phyloP scores from a whole-genome alignment of 169 alveolate species.

The Cryptosporidium sp. region DNA sequence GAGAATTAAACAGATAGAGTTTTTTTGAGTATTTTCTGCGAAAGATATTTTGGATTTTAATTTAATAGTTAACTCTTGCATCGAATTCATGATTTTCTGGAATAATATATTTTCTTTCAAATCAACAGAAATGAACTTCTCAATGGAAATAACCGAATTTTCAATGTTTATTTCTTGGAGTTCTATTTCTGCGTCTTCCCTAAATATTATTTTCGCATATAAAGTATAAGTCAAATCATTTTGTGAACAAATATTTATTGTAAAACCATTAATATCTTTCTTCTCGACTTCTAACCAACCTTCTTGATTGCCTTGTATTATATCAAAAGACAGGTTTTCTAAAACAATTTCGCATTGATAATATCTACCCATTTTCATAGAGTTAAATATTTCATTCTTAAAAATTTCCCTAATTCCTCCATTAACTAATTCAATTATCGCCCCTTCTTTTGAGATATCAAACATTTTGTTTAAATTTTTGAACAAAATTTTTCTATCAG shows the following conservation, averaged over 20 bases:
- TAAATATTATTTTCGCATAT: constrained; percentile 1
- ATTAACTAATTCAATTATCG: constrained; percentile 27
- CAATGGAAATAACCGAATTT: not conserved
- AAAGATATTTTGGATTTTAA: constrained; percentile 14
- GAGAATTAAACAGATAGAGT: not conserved
- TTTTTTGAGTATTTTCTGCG: not conserved
- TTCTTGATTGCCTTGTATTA: not conserved
- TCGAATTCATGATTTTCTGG: not conserved
- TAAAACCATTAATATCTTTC: not conserved
- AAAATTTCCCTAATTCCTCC: constrained; percentile 42
- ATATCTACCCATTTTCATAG: constrained; percentile 43
- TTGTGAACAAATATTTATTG: not conserved
- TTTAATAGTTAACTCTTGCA: not conserved
- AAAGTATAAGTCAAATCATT: not conserved
- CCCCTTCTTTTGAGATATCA: not conserved
- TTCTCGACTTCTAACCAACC: not conserved
- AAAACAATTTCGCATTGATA: constrained; percentile 8
- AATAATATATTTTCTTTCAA: not conserved
- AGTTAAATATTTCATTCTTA: constrained; percentile 22
- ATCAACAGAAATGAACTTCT: not conserved
- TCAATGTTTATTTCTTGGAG: not conserved
- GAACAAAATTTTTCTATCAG: not conserved
- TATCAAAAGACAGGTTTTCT: not conserved
- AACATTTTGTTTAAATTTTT: not conserved
- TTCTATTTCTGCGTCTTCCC: not conserved